Conservation (phyloP, 164 flowering plant species). For the Kingdonia uniflora region DNA sequence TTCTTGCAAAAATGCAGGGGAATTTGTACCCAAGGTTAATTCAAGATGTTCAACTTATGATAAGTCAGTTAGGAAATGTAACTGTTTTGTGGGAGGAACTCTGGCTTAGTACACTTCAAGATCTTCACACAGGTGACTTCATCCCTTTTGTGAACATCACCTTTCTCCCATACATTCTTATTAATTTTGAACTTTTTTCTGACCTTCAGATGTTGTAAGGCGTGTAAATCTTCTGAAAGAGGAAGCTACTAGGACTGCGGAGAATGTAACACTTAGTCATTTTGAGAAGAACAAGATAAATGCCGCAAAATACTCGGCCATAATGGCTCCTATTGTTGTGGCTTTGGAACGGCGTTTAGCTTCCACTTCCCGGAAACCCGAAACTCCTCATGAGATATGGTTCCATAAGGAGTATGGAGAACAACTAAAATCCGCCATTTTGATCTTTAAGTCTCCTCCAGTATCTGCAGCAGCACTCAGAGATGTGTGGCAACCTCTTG, state of each 20-base stretch:
- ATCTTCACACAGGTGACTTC: constrained; percentile 74
- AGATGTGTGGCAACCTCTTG: constrained; percentile 95
- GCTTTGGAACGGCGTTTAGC: constrained; percentile 94
- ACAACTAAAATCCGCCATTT: constrained; percentile 67
- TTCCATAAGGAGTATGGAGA: constrained; percentile 66
- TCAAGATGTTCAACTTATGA: constrained; percentile 89
- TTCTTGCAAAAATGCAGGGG: constrained; percentile 43
- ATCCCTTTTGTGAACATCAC: neutral
- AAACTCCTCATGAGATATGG: constrained; percentile 93
- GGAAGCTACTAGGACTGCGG: constrained; percentile 84
- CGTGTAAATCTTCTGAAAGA: constrained; percentile 87
- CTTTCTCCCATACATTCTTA: neutral
- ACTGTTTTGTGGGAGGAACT: constrained; percentile 99
- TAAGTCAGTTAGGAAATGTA: constrained; percentile 72
- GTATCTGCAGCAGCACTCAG: constrained; percentile 60
- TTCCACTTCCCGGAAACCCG: constrained; percentile 82
- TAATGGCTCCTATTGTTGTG: constrained; percentile 97
- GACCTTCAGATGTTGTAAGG: constrained; percentile 68
- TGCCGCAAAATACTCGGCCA: constrained; percentile 92
- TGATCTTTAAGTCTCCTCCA: constrained; percentile 69
- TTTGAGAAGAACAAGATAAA: constrained; percentile 84
- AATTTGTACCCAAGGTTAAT: constrained; percentile 73
- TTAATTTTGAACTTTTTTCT: neutral
- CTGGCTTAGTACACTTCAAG: constrained; percentile 98
- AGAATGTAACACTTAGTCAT: constrained; percentile 69